Conservation (phyloP, 768 basidiomycete genomes). For the Agrocybe pediades region DNA sequence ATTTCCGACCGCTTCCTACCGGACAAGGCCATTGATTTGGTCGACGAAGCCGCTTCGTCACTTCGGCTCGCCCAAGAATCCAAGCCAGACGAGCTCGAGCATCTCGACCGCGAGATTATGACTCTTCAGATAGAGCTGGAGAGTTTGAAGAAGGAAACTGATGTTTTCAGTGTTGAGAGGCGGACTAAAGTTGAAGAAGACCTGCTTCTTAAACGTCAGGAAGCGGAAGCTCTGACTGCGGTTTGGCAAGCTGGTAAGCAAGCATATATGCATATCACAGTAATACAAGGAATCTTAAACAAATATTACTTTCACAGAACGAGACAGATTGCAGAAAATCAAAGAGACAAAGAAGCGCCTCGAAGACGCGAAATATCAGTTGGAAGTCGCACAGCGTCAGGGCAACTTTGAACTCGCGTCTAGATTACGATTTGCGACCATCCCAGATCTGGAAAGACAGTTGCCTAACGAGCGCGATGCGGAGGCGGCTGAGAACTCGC, state of each 20-base stretch:
- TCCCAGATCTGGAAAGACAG: slow-evolving; percentile 76
- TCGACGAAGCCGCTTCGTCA: slow-evolving; percentile 91
- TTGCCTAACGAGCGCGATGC: slow-evolving; percentile 60
- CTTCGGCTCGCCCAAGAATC: slow-evolving; percentile 87
- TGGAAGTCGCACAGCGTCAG: slow-evolving; percentile 87
- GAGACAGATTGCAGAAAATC: slow-evolving; percentile 64
- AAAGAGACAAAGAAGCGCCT: slow-evolving; percentile 75
- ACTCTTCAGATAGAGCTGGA: slow-evolving; percentile 90
- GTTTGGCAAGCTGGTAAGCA: slow-evolving; percentile 76
- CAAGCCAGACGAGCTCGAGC: slow-evolving; percentile 84
- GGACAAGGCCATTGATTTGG: slow-evolving; percentile 89
- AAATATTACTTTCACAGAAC: slow-evolving; percentile 43
- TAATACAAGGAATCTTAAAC: too few species aligned
- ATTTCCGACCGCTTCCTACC: slow-evolving; percentile 87
- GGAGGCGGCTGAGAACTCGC: slow-evolving; percentile 44
- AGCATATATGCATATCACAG: too few species aligned
- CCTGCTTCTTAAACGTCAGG: slow-evolving; percentile 58
- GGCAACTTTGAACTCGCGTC: slow-evolving; percentile 87
- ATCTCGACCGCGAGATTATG: slow-evolving; percentile 79
- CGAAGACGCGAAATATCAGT: slow-evolving; percentile 81
- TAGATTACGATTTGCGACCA: slow-evolving; percentile 80
- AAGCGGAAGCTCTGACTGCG: slow-evolving; percentile 60
- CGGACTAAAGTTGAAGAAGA: slow-evolving; percentile 65
- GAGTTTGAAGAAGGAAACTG: slow-evolving; percentile 85
- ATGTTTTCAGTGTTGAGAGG: slow-evolving; percentile 81